These are phyloP conservation scores for Vachellia pachyceras DNA, from an alignment of 306 rosid genomes.

Conservation along the genomic window DNA sequence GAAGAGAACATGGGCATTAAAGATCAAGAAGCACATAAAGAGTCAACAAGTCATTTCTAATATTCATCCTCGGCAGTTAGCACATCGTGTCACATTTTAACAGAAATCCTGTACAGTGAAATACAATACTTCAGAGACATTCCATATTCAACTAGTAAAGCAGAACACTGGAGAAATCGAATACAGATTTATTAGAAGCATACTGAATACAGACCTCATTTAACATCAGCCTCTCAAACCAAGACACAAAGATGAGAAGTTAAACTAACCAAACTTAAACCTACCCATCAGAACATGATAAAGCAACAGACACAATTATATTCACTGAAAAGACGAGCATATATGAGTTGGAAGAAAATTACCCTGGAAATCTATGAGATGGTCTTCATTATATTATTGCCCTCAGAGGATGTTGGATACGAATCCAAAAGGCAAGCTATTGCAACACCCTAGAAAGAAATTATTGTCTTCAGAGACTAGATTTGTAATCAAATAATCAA, in stretches of 20 bases:
- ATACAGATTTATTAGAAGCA: not conserved
- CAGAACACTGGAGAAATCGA: conserved; percentile 6
- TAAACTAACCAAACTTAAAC: not conserved
- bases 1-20: conserved; percentile 17
- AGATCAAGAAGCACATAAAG: conserved; percentile 28
- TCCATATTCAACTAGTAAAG: conserved; percentile 32
- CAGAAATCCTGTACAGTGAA: not conserved
- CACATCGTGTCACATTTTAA: not conserved
- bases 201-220: not conserved
- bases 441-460: conserved; percentile 30
- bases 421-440: conserved; percentile 35
- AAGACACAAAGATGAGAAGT: not conserved
- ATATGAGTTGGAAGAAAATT: conserved; percentile 33
- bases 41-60: not conserved
- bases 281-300: not conserved
- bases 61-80: not conserved
- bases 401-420: not conserved
- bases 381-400: conserved; percentile 11
- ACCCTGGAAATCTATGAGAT: conserved; percentile 39
- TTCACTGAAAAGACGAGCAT: not conserved
- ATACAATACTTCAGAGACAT: conserved; percentile 30
- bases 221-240: conserved; percentile 7
- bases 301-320: not conserved
- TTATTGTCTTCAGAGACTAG: conserved; percentile 17
- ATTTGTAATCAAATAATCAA: conserved; percentile 32